Evolutionary conservation across 2,329 filamentous ascomycete genomes (phyloP).

Genomic region (Claviceps citrina): DNA sequence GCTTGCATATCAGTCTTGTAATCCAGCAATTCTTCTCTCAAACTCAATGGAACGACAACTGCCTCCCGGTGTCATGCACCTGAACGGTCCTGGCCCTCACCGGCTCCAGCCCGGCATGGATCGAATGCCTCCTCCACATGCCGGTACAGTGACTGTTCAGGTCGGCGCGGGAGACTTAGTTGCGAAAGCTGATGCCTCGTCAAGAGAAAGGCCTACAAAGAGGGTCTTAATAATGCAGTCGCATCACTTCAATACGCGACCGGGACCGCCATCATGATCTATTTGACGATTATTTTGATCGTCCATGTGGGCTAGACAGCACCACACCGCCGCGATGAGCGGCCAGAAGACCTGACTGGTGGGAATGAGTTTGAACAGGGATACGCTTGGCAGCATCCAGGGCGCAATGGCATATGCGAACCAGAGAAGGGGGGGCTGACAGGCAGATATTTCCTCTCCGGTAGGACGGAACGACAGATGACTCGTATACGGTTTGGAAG

Average conservation of each 20-base stretch:
- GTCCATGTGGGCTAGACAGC: background rate
- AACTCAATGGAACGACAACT: background rate
- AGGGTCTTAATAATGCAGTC: background rate
- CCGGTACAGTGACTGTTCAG: background rate
- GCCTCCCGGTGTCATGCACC: slow-evolving; percentile 1
- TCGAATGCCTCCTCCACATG: background rate
- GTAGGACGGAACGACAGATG: background rate
- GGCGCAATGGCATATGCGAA: background rate
- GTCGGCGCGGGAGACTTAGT: background rate
- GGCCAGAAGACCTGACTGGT: background rate
- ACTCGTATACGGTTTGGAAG: background rate
- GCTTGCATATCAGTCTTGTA: background rate
- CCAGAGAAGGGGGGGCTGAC: background rate
- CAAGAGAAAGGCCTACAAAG: background rate
- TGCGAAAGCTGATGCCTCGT: background rate
- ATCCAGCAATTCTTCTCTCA: background rate
- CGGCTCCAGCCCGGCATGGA: slow-evolving; percentile 1
- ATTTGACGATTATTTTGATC: background rate
- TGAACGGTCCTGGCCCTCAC: background rate
- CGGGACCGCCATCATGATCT: background rate
- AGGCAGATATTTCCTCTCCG: background rate
- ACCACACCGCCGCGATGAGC: background rate
- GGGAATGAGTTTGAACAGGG: background rate
- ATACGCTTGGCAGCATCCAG: background rate
- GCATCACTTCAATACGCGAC: background rate